phyloP scores from a whole-genome alignment of 1,284 basidiomycete species.

The Tilletia horrida region DNA sequence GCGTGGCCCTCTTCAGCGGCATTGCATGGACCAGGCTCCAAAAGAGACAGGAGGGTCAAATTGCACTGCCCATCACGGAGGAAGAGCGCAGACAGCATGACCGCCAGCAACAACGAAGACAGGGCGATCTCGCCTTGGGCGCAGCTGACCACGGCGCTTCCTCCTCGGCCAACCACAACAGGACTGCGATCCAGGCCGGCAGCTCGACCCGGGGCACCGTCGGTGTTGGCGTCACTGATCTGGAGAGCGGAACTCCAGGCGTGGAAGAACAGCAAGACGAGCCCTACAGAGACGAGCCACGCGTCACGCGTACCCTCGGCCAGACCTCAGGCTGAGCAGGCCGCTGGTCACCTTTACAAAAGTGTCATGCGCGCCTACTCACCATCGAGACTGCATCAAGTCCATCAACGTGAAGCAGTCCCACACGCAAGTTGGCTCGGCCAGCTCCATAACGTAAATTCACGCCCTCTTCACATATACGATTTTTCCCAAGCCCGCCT shows the following conservation, averaged over 20 bases:
- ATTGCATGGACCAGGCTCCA: conserved; percentile 40
- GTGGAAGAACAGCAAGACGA: conserved; percentile 8
- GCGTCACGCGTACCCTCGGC: conserved; percentile 13
- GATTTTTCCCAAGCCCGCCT: too few species aligned
- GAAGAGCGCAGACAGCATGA: conserved; percentile 24
- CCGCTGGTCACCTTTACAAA: too few species aligned
- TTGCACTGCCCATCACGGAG: conserved; percentile 32
- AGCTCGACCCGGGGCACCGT: not conserved
- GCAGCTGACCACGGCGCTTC: conserved; percentile 44
- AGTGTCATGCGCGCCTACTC: too few species aligned
- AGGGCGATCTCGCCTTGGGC: conserved; percentile 32
- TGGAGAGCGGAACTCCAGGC: not conserved
- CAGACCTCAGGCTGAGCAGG: too few species aligned
- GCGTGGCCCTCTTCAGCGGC: conserved; percentile 41
- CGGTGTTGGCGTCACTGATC: not conserved
- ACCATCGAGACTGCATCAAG: too few species aligned
- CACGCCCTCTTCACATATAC: too few species aligned
- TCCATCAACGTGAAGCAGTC: not conserved
- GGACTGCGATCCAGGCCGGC: conserved; percentile 13
- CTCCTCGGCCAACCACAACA: conserved; percentile 28
- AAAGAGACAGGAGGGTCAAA: conserved; percentile 35
- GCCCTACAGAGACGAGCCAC: conserved; percentile 4
- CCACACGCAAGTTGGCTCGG: too few species aligned
- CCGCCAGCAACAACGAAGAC: too few species aligned
- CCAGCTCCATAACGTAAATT: too few species aligned